A percentile compares a stretch with the other conserved stretches of the same genome.
Conservation (phyloP, 805 yeast species). For the Wickerhamiella azyma region DNA sequence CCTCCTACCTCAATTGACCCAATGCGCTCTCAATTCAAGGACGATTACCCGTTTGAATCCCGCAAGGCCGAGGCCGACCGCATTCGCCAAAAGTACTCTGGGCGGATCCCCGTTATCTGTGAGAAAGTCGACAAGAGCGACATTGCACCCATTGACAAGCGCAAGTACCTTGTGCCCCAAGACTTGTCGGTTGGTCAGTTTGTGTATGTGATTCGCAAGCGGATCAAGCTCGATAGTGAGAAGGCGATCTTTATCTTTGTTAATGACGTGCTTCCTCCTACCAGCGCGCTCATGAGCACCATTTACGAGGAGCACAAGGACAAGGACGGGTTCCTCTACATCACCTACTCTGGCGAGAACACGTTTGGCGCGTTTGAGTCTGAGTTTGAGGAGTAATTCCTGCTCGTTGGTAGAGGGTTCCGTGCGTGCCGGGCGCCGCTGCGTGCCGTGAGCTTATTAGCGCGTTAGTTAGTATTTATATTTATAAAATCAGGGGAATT, state of each 20-base stretch:
- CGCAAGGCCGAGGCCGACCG: constrained; percentile 91
- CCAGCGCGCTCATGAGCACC: constrained; percentile 91
- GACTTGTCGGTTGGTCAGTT: constrained; percentile 96
- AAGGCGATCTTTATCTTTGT: constrained; percentile 97
- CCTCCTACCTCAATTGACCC: constrained; percentile 8
- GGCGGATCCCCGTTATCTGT: constrained; percentile 92
- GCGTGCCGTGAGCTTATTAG: too few species aligned
- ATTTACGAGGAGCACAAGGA: constrained; percentile 95
- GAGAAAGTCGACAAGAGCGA: constrained; percentile 95
- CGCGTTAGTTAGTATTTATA: too few species aligned
- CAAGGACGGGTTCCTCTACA: constrained; percentile 93
- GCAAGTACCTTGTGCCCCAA: constrained; percentile 90
- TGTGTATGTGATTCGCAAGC: constrained; percentile 91
- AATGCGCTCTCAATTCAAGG: constrained; percentile 88
- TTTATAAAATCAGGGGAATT: too few species aligned
- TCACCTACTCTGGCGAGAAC: constrained; percentile 93
- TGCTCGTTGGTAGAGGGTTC: background rate
- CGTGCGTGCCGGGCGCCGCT: too few species aligned
- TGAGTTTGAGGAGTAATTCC: background rate
- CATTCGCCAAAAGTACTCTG: constrained; percentile 74
- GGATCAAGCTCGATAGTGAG: constrained; percentile 90
- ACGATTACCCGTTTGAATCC: constrained; percentile 90
- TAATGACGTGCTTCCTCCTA: constrained; percentile 93
- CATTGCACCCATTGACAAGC: constrained; percentile 90
- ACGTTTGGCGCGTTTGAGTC: constrained; percentile 53